These are phyloP conservation scores for Paraconiothyrium sp. DNA, from an alignment of 2,329 filamentous ascomycete species.

Conservation along the genomic window DNA sequence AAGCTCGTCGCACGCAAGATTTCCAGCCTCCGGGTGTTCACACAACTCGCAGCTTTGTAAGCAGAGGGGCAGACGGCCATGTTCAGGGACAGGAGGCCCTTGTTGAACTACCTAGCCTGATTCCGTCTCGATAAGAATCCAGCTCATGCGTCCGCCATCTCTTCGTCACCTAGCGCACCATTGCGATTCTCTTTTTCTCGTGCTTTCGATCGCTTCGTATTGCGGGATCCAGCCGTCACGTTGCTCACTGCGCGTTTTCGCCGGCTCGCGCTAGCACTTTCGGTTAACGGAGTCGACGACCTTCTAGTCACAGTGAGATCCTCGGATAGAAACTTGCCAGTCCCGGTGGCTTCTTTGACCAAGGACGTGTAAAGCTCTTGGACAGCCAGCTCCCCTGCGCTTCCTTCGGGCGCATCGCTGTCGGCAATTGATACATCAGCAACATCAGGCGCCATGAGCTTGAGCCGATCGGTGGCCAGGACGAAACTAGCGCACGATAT, in stretches of 20 bases:
- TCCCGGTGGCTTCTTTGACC: constrained; percentile 44
- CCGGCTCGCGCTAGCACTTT: constrained; percentile 26
- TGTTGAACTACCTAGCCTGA: neutral
- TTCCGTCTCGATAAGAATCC: neutral
- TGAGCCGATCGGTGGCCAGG: constrained; percentile 51
- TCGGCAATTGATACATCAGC: constrained; percentile 34
- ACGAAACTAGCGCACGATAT: constrained; percentile 55
- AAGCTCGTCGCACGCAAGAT: too few species aligned
- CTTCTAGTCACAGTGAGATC: constrained; percentile 20
- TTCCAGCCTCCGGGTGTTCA: too few species aligned
- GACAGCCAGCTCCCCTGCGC: constrained; percentile 43
- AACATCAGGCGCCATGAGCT: constrained; percentile 44
- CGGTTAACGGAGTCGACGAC: constrained; percentile 36
- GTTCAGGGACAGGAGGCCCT: neutral
- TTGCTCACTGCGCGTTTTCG: constrained; percentile 42
- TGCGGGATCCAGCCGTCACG: constrained; percentile 28
- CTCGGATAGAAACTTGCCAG: constrained; percentile 42
- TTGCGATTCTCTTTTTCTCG: constrained; percentile 32
- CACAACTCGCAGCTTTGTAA: too few species aligned
- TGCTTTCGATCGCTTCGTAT: constrained; percentile 37
- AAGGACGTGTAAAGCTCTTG: constrained; percentile 43
- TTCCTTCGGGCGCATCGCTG: constrained; percentile 35
- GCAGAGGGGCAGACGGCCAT: neutral
- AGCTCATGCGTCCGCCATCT: constrained; percentile 21
- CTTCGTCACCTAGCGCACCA: constrained; percentile 21